A percentile compares a stretch with the other conserved stretches of the same genome.
Conservation (phyloP, 1,284 basidiomycete genomes). For the Tilletiaria anomala region DNA sequence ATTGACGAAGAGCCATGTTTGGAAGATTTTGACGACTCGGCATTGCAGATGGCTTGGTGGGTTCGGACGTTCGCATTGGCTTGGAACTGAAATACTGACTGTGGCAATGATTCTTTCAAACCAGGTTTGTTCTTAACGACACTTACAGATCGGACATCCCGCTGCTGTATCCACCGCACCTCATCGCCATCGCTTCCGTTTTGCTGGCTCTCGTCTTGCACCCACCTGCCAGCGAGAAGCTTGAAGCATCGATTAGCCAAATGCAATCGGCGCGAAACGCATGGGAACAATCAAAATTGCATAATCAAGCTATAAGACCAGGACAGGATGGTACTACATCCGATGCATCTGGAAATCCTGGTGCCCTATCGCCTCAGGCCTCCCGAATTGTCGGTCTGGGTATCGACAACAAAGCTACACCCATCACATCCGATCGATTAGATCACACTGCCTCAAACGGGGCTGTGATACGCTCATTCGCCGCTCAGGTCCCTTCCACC, state of each 20-base stretch:
- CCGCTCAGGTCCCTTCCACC: too few relatives aligned
- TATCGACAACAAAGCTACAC: too few relatives aligned
- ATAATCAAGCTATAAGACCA: neutral
- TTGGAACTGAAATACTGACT: neutral
- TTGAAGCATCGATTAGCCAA: slow-evolving; percentile 4
- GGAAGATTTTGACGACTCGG: slow-evolving; percentile 42
- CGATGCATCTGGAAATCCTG: neutral
- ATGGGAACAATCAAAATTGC: neutral
- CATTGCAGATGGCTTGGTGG: slow-evolving; percentile 45
- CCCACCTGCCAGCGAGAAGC: slow-evolving; percentile 6
- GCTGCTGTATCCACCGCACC: slow-evolving; percentile 78
- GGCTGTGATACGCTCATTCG: too few relatives aligned
- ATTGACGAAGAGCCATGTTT: too few relatives aligned
- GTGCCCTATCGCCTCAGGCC: neutral
- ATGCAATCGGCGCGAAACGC: slow-evolving; percentile 2
- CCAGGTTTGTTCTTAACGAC: slow-evolving; percentile 89
- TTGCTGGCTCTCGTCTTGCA: slow-evolving; percentile 48
- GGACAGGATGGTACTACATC: neutral
- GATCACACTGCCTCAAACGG: too few relatives aligned
- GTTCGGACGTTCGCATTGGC: slow-evolving; percentile 9
- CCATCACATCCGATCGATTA: too few relatives aligned
- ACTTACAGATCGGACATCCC: slow-evolving; percentile 81
- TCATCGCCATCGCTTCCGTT: slow-evolving; percentile 78
- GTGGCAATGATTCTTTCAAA: neutral
- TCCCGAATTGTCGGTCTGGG: neutral